Conservation (phyloP, 345 rosid genomes). For the Eutrema japonicum region DNA sequence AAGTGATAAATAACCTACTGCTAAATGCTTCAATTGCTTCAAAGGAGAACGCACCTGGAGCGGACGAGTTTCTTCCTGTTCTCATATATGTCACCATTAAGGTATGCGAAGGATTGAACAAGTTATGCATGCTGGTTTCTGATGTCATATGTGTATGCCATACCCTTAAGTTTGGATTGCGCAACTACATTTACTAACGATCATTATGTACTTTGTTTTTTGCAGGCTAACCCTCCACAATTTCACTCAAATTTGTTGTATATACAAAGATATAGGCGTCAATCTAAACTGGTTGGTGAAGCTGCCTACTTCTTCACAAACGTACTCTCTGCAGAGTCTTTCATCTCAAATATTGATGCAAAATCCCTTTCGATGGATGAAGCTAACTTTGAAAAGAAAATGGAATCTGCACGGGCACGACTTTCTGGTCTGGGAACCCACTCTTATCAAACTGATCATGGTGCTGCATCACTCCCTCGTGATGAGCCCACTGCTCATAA, state of each 20-base stretch:
- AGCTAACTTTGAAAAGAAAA: slow-evolving; percentile 65
- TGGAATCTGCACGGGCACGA: slow-evolving; percentile 76
- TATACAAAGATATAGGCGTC: slow-evolving; percentile 77
- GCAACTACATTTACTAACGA: neutral
- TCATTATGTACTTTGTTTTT: slow-evolving; percentile 24
- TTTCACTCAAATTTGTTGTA: slow-evolving; percentile 80
- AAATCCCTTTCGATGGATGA: slow-evolving; percentile 77
- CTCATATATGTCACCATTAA: slow-evolving; percentile 85
- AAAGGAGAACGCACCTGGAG: slow-evolving; percentile 88
- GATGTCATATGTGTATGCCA: neutral
- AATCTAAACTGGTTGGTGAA: slow-evolving; percentile 80
- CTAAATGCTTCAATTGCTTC: slow-evolving; percentile 79
- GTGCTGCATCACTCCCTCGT: slow-evolving; percentile 40
- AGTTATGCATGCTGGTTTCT: slow-evolving; percentile 19
- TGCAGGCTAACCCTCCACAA: slow-evolving; percentile 94
- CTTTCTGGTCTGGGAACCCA: slow-evolving; percentile 64
- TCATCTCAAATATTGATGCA: slow-evolving; percentile 78
- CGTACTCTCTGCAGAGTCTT: slow-evolving; percentile 85
- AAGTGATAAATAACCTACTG: slow-evolving; percentile 83
- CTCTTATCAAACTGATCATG: slow-evolving; percentile 53
- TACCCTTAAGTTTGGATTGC: slow-evolving; percentile 6
- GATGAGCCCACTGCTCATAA: slow-evolving; percentile 41
- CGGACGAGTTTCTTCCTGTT: slow-evolving; percentile 96
- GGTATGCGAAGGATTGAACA: slow-evolving; percentile 51
- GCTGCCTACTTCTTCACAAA: slow-evolving; percentile 83